Percentiles rank a stretch among this genome's conserved stretches.
phyloP scores from a whole-genome alignment of 2,329 filamentous ascomycete species.

The Venturia pyrina region DNA sequence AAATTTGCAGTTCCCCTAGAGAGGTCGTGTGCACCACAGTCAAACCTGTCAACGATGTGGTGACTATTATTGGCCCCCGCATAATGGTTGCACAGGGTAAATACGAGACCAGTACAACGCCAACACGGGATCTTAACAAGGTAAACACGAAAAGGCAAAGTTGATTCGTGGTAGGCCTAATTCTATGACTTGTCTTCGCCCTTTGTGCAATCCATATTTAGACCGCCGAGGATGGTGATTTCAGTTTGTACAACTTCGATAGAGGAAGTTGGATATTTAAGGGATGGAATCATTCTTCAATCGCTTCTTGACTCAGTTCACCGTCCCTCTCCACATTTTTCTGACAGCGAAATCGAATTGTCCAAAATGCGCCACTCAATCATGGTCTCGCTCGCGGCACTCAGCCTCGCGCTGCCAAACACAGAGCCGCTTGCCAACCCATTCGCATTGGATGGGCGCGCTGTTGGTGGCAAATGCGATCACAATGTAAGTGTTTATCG shows the following conservation, averaged over 20 bases:
- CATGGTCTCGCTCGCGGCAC: neutral
- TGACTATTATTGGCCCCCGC: neutral
- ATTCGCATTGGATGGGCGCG: neutral
- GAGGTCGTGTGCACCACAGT: neutral
- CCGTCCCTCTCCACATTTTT: neutral
- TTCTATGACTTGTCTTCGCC: neutral
- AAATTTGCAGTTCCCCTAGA: neutral
- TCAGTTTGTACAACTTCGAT: neutral
- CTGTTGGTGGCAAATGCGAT: conserved; percentile 2
- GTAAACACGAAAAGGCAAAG: too few relatives aligned
- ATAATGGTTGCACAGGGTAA: neutral
- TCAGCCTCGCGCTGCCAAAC: neutral
- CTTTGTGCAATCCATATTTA: neutral
- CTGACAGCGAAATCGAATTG: neutral
- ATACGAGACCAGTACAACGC: neutral
- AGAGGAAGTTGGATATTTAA: neutral
- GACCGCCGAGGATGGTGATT: neutral
- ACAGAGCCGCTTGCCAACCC: neutral
- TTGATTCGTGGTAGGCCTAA: neutral
- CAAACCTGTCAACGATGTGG: neutral
- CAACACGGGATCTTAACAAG: neutral
- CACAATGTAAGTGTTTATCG: neutral
- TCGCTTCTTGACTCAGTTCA: too few relatives aligned
- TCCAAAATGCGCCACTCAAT: neutral
- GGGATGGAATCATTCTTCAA: neutral